Conservation (phyloP, 768 basidiomycete genomes). For the Tylopilus vinaceipallidus region DNA sequence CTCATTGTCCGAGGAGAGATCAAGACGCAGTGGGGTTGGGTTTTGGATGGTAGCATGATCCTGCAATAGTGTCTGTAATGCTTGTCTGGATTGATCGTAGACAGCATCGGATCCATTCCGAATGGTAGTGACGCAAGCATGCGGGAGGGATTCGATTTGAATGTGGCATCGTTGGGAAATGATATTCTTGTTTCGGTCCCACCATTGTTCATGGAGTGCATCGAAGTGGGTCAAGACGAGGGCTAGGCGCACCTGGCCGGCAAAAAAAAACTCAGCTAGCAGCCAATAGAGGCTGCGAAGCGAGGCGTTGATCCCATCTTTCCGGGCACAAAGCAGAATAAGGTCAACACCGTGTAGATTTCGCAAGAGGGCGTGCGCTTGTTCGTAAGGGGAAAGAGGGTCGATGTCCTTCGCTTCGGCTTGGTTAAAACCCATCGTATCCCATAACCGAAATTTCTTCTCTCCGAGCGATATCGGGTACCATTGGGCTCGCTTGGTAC, state of each 20-base stretch:
- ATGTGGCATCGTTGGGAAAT: slow-evolving; percentile 18
- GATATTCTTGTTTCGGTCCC: slow-evolving; percentile 30
- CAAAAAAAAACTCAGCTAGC: slow-evolving; percentile 39
- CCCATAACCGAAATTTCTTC: slow-evolving; percentile 29
- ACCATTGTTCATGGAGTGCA: slow-evolving; percentile 36
- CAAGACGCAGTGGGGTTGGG: slow-evolving; percentile 12
- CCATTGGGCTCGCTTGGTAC: slow-evolving; percentile 31
- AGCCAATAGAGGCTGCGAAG: slow-evolving; percentile 37
- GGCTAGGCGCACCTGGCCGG: slow-evolving; percentile 33
- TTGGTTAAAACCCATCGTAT: slow-evolving; percentile 35
- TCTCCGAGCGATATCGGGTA: slow-evolving; percentile 20
- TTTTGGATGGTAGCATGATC: background rate
- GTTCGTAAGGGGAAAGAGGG: slow-evolving; percentile 24
- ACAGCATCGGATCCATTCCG: background rate
- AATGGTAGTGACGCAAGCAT: slow-evolving; percentile 22
- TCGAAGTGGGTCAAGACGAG: slow-evolving; percentile 41
- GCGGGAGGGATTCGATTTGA: slow-evolving; percentile 7
- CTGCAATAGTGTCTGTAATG: slow-evolving; percentile 9
- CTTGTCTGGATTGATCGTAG: slow-evolving; percentile 15
- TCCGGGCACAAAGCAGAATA: slow-evolving; percentile 39
- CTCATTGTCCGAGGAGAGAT: slow-evolving; percentile 13
- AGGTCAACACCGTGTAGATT: slow-evolving; percentile 37
- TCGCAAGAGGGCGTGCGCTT: slow-evolving; percentile 35
- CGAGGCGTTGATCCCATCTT: slow-evolving; percentile 36
- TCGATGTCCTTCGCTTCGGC: slow-evolving; percentile 12